phyloP scores from a whole-genome alignment of 1,284 basidiomycete species.

The Vanrija pseudolonga region DNA sequence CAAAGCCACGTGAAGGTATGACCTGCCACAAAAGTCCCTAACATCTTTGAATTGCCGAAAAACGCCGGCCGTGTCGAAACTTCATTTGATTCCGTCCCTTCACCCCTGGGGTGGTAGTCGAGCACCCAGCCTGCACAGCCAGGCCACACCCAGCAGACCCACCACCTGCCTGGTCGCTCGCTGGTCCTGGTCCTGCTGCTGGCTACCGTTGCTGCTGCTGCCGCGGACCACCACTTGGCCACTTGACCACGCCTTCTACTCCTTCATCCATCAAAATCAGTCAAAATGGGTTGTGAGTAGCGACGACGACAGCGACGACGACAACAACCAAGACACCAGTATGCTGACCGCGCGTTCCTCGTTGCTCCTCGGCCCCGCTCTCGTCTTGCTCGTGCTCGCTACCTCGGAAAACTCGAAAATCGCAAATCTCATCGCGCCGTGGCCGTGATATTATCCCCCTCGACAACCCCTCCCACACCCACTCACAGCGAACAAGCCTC shows the following conservation, averaged over 20 bases:
- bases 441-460: background rate
- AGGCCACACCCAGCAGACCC: background rate
- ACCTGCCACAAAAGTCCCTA: too few relatives aligned
- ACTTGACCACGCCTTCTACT: background rate
- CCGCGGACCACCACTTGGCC: too few relatives aligned
- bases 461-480: background rate
- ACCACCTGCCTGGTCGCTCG: background rate
- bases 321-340: background rate
- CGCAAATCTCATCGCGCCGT: background rate
- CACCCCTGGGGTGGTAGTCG: background rate
- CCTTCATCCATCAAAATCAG: conserved; percentile 34
- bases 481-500: conserved; percentile 81
- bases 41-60: too few relatives aligned
- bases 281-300: conserved; percentile 50
- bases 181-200: background rate
- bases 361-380: background rate
- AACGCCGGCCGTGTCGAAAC: too few relatives aligned
- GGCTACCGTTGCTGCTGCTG: background rate
- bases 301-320: background rate
- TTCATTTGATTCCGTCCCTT: too few relatives aligned
- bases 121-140: background rate
- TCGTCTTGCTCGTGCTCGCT: background rate
- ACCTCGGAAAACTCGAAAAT: background rate
- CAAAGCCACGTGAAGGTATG: background rate
- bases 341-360: conserved; percentile 8